phyloP scores from a whole-genome alignment of 768 basidiomycete genomes.

The Cyclocybe cylindracea region DNA sequence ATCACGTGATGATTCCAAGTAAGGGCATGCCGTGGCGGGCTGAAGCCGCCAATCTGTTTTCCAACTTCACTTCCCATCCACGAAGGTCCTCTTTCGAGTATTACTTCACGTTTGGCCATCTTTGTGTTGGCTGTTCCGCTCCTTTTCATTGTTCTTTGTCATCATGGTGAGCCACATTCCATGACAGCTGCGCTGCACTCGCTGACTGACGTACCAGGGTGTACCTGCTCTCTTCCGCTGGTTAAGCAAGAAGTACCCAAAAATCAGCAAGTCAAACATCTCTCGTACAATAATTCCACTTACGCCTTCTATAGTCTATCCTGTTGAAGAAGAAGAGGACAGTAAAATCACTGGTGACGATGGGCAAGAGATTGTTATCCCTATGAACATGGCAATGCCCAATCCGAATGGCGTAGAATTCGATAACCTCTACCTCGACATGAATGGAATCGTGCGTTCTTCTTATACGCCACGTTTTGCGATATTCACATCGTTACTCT shows the following conservation, averaged over 20 bases:
- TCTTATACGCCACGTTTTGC: not conserved
- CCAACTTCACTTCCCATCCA: not conserved
- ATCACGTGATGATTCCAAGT: not conserved
- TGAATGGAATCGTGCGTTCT: conserved; percentile 92
- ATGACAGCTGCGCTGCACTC: too few species aligned
- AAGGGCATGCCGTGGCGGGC: too few species aligned
- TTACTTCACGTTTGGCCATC: not conserved
- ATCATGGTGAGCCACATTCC: conserved; percentile 5
- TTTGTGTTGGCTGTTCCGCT: not conserved
- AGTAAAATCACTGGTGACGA: conserved; percentile 64
- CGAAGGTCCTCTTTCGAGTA: too few species aligned
- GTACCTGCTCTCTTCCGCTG: conserved; percentile 98
- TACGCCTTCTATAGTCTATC: conserved; percentile 47
- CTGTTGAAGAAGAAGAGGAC: conserved; percentile 87
- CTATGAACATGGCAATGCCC: conserved; percentile 72
- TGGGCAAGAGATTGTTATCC: conserved; percentile 68
- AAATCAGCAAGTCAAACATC: conserved; percentile 67
- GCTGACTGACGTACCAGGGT: conserved; percentile 56
- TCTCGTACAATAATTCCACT: not conserved
- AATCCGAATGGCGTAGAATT: conserved; percentile 98
- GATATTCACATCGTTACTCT: conserved; percentile 3
- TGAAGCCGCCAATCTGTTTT: conserved; percentile 1
- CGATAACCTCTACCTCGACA: conserved; percentile 96
- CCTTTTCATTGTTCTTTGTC: not conserved
- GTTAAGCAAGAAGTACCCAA: conserved; percentile 98